These are phyloP conservation scores for Strigomonas galati DNA, from an alignment of 208 protist genomes.

Conservation along the genomic window DNA sequence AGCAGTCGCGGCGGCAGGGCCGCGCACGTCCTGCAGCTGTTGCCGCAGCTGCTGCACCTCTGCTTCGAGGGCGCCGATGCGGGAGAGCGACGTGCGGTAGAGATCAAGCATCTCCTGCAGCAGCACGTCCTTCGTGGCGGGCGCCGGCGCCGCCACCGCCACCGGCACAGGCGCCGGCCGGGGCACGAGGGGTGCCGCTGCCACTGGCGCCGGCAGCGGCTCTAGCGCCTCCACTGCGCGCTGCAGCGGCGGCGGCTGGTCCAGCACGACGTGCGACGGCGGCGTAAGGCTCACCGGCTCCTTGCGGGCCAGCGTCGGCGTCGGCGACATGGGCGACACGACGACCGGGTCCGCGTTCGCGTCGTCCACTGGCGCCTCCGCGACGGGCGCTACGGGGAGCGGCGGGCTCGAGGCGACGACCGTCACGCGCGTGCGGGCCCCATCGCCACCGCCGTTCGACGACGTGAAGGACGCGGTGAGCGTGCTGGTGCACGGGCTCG, in stretches of 20 bases:
- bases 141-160: no score
- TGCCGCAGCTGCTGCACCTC: constrained; percentile 20
- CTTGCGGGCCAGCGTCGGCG: no score
- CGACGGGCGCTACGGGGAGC: not conserved
- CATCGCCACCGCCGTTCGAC: constrained; percentile 11
- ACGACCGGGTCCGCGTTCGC: not conserved
- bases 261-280: not conserved
- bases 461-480: constrained; percentile 32
- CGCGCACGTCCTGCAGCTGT: constrained; percentile 19
- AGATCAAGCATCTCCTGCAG: constrained; percentile 2
- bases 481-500: constrained; percentile 34
- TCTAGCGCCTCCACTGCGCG: not conserved
- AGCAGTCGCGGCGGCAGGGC: not conserved
- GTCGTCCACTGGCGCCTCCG: not conserved
- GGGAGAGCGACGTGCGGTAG: not conserved
- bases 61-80: not conserved
- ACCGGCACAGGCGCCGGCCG: no score
- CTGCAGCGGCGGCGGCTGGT: not conserved
- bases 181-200: no score
- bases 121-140: not conserved
- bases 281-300: constrained; percentile 3
- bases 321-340: no score
- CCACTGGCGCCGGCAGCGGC: not conserved
- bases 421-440: no score
- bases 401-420: not conserved